Evolutionary conservation across 2,329 filamentous ascomycete species (phyloP).

Genomic region (Spiromastix sp.): DNA sequence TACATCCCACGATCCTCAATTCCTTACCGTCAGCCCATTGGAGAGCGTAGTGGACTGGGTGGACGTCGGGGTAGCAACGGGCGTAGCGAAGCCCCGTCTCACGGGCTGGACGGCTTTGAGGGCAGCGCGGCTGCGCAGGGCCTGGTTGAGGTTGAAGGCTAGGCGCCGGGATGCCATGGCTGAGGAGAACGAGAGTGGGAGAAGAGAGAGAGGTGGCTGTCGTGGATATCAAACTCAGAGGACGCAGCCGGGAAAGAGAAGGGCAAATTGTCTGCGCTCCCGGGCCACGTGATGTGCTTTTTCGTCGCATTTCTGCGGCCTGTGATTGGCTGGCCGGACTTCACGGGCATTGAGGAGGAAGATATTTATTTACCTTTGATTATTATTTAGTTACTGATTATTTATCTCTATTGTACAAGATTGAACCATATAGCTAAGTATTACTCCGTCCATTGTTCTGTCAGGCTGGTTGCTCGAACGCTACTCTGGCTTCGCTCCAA

Average conservation of each 20-base stretch:
- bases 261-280: constrained; percentile 36
- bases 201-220: constrained; percentile 40
- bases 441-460: too few species aligned
- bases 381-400: too few species aligned
- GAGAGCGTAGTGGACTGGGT: constrained; percentile 93
- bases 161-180: constrained; percentile 94
- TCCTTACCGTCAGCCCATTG: constrained; percentile 83
- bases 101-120: constrained; percentile 67
- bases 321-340: constrained; percentile 14
- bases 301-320: constrained; percentile 24
- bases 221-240: constrained; percentile 17
- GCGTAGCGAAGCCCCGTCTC: constrained; percentile 82
- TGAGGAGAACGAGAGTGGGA: constrained; percentile 33
- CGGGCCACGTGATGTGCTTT: constrained; percentile 35
- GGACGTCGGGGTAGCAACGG: constrained; percentile 60
- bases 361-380: too few species aligned
- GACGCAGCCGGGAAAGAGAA: constrained; percentile 34
- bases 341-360: too few species aligned
- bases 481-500: too few species aligned
- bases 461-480: too few species aligned
- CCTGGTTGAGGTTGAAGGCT: constrained; percentile 86
- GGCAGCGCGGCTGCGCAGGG: constrained; percentile 77
- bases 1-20: constrained; percentile 17
- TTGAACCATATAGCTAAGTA: too few species aligned
- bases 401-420: too few species aligned